Base-by-base conservation (phyloP, 139 green algal genomes). In the Chlorella sorokiniana region DNA sequence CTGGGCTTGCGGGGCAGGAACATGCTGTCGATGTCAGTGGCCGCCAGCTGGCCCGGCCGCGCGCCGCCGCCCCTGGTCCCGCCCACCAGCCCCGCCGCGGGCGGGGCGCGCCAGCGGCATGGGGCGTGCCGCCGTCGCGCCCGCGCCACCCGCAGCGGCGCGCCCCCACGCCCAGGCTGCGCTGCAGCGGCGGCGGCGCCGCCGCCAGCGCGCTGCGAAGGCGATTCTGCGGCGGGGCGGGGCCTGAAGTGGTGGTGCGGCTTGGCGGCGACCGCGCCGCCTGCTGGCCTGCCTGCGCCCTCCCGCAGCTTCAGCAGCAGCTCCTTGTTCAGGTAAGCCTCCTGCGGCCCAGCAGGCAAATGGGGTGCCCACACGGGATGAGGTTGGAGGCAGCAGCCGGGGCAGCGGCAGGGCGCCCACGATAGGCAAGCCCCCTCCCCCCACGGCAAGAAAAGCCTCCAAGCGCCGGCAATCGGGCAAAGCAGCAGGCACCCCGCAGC, bases 271-370 rank as follows among this genome's bases (percentile, higher is more conserved):
- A 4, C 10, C 6, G 72, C 35, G 31, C 6, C 65, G 18, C 3
- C 25, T 14, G 44, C 69, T n/a, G n/a, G 42, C 27, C 69, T 14
- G n/a, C 51, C 27, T n/a, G 59, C 52, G 68, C 52, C 41, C 29
- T 51, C 62, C 16, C 62, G 59, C 62, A 69, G 59, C 73, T 63
- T 68, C 44, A 44, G 29, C 51, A 87, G 51, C 31, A 87, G n/a
- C 4, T 59, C 51, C 16, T 62, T 75, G 42, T 69, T 84, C 48
- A 87, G 48, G 76, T 87, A 87, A 63, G 73, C 52, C 69, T 87
- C 83, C 78, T 83, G 78, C 65, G 7, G 6, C 23, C 10, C 0
- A 22, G 45, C 11, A 75, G 27, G 31, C 14, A 6, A 16, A 65
- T 65, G 56, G 18, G 23, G 56, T n/a, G n/a, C n/a, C n/a, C n/a